Evolutionary conservation across 768 basidiomycete species (phyloP).

Genomic region (Russula compacta): DNA sequence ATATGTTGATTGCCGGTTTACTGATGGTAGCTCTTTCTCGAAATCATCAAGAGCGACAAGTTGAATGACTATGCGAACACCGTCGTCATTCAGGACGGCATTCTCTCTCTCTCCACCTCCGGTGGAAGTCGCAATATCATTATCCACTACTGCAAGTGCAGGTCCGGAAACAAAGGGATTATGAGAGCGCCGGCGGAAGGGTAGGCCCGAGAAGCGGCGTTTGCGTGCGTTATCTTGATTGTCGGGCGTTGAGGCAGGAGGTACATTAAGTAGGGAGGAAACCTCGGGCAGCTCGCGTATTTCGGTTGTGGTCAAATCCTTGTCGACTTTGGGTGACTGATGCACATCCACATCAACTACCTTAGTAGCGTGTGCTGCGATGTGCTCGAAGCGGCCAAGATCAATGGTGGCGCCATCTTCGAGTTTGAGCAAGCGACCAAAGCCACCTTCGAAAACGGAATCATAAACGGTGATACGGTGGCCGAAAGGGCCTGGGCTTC

Average conservation of each 20-base stretch:
- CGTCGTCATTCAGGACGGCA: conserved; percentile 41
- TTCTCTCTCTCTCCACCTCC: conserved; percentile 34
- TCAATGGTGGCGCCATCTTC: conserved; percentile 77
- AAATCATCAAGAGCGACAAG: conserved; percentile 76
- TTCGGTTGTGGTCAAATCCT: neutral
- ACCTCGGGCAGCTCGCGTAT: neutral
- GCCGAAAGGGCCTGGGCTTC: conserved; percentile 20
- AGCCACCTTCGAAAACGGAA: conserved; percentile 70
- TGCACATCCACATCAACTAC: neutral
- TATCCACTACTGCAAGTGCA: conserved; percentile 71
- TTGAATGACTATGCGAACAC: conserved; percentile 70
- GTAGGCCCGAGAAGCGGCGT: conserved; percentile 60
- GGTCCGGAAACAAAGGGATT: conserved; percentile 58
- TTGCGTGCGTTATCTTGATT: conserved; percentile 22
- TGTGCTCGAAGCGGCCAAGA: conserved; percentile 60
- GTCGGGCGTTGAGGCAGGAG: conserved; percentile 23
- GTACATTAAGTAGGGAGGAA: neutral
- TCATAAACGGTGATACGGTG: conserved; percentile 53
- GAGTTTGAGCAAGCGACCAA: conserved; percentile 61
- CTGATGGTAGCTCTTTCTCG: conserved; percentile 52
- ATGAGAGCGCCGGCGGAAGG: conserved; percentile 45
- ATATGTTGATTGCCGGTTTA: conserved; percentile 86
- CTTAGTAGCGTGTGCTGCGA: neutral
- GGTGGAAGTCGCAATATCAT: conserved; percentile 35
- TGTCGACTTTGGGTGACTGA: neutral